These are phyloP conservation scores for Magnolia sinica DNA, from an alignment of 164 flowering plant genomes.

Conservation along the genomic window DNA sequence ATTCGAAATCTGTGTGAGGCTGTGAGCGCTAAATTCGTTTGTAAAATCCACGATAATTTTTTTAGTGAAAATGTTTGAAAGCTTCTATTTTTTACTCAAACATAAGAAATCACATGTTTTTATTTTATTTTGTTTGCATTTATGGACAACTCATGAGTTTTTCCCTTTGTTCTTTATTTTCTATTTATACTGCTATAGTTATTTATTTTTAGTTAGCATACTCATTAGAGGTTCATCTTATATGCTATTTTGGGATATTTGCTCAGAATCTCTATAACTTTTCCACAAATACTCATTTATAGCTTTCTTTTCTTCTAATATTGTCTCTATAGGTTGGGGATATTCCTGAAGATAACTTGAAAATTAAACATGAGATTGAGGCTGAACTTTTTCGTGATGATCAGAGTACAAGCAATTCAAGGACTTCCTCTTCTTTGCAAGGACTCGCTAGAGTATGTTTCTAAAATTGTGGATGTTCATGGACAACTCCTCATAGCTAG, in stretches of 20 bases:
- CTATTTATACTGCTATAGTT: not conserved
- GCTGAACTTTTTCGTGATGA: conserved; percentile 75
- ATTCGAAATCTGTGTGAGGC: no score
- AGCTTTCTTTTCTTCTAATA: not conserved
- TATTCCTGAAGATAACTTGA: conserved; percentile 62
- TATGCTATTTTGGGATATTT: not conserved
- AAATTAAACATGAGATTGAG: conserved; percentile 68
- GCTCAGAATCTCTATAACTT: not conserved
- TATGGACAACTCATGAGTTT: not conserved
- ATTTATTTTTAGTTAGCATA: not conserved
- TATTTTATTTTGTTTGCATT: not conserved
- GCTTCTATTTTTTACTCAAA: no score
- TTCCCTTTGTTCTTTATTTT: no score
- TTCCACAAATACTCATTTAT: not conserved
- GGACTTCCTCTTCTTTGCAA: conserved; percentile 96
- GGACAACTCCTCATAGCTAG: conserved; percentile 23
- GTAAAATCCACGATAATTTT: no score
- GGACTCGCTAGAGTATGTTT: conserved; percentile 49
- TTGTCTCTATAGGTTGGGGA: conserved; percentile 36
- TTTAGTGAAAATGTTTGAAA: no score
- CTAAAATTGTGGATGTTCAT: no score
- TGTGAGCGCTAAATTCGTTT: no score
- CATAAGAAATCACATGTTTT: no score
- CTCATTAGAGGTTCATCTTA: not conserved
- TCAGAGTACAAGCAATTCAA: conserved; percentile 80